Base-by-base conservation (phyloP, 192 early-diverging fungal genomes). In the Linnemannia schmuckeri region DNA sequence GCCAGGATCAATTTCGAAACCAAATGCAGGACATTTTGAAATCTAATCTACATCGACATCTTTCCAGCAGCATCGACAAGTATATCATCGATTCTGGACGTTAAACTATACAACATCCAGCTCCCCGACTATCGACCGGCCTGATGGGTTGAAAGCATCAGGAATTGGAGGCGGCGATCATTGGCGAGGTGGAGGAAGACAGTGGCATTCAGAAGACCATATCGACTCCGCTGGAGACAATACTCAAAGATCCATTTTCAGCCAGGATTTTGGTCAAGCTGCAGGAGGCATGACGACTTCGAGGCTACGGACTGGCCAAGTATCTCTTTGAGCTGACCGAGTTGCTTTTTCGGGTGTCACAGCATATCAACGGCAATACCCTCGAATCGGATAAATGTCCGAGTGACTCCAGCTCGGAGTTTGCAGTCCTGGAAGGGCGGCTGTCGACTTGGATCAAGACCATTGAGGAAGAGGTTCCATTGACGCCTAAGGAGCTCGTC, bases 341-440 rank as follows among this genome's bases (percentile, higher is more conserved):
- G 35, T 22, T 75, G 9, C 30, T 61, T 9, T 75, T 35, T 22
- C n/a, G 54, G 37, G 74, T 75, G 13, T 75, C 74, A 6, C n/a
- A 47, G 30, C 61, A 61, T 8, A 57, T 75, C 37, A 75, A 75
- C 52, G 74, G 74, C 24, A 46, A 73, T 37, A 75, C 74, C 6
- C 38, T 40, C 17, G 74, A 75, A 7, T 52, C 46, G 1, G 54
- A 75, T 35, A 52, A 57, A 38, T 52, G 74, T 6, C 74, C 74
- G 18, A 57, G 74, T 52, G 74, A 75, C 20, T 54, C 74, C 35
- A 35, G 33, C 17, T 75, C 54, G 17, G 74, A 75, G 38, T 75
- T 75, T 55, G 40, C 74, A 3, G 44, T 75, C 37, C 37, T 75
- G 24, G 44, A 75, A 35, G 49, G 20, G 22, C 42, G 44, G 13